Evolutionary conservation across 1,284 basidiomycete species (phyloP).

Genomic region (Ganoderma sp.): DNA sequence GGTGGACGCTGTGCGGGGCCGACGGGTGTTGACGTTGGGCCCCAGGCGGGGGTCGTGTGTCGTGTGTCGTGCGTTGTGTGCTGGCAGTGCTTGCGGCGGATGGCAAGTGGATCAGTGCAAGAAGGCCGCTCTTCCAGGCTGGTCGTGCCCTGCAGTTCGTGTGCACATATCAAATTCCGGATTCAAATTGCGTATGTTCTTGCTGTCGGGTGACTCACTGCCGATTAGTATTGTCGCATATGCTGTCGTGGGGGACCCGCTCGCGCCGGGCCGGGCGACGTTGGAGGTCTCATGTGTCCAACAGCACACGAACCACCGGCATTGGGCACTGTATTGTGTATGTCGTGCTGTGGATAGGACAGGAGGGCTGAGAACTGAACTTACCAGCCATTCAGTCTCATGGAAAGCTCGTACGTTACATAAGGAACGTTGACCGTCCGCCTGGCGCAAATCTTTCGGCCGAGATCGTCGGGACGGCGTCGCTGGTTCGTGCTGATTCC

Average conservation of each 20-base stretch:
- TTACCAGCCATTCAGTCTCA: not conserved
- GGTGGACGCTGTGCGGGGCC: conserved; percentile 1
- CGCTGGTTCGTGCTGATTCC: not conserved
- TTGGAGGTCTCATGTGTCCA: not conserved
- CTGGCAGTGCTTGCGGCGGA: not conserved
- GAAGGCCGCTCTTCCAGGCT: not conserved
- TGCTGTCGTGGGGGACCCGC: not conserved
- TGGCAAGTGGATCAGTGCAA: not conserved
- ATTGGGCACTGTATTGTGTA: not conserved
- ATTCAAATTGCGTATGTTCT: not conserved
- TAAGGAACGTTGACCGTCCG: not conserved
- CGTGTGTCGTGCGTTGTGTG: not conserved
- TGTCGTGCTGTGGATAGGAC: not conserved
- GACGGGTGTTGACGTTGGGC: not conserved
- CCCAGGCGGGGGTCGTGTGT: not conserved
- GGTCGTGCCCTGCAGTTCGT: not conserved
- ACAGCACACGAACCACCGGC: not conserved
- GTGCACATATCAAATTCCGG: not conserved
- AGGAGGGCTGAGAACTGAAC: not conserved
- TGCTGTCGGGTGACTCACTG: not conserved
- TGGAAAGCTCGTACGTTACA: not conserved
- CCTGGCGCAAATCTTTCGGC: not conserved
- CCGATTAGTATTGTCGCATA: not conserved
- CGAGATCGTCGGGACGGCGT: not conserved
- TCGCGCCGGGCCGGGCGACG: not conserved